Evolutionary conservation across 2,329 filamentous ascomycete genomes (phyloP).

Genomic region (Pseudogymnoascus destructans): DNA sequence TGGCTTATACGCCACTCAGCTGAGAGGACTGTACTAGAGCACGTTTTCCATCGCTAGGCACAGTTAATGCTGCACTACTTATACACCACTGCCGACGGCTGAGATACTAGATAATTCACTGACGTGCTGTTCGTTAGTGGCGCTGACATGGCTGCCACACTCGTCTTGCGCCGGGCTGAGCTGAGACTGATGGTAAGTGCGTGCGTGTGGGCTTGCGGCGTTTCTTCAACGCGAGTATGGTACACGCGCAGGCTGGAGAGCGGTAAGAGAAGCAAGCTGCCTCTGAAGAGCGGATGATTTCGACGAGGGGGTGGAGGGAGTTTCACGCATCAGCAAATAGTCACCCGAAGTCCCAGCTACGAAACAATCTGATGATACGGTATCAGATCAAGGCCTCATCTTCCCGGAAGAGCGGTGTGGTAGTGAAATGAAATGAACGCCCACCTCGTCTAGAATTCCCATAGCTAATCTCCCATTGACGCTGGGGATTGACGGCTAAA

Average conservation of each 20-base stretch:
- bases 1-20: neutral
- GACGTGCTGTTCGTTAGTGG: neutral
- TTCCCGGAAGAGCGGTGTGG: neutral
- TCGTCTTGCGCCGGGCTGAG: neutral
- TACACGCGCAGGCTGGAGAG: neutral
- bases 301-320: neutral
- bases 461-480: conserved; percentile 5
- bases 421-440: neutral
- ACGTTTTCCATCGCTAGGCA: neutral
- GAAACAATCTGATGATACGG: neutral
- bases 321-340: neutral
- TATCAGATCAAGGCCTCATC: conserved; percentile 1
- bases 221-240: conserved; percentile 5
- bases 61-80: neutral
- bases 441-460: neutral
- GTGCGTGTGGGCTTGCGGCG: neutral
- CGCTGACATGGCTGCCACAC: conserved; percentile 3
- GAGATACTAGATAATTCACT: neutral
- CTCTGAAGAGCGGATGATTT: neutral
- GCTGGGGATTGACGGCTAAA: neutral
- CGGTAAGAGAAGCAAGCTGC: neutral
- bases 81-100: neutral
- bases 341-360: neutral
- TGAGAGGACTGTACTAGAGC: neutral
- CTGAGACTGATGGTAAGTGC: neutral